Evolutionary conservation across 1,284 basidiomycete species (phyloP).

Genomic region (Wallemia ichthyophaga): DNA sequence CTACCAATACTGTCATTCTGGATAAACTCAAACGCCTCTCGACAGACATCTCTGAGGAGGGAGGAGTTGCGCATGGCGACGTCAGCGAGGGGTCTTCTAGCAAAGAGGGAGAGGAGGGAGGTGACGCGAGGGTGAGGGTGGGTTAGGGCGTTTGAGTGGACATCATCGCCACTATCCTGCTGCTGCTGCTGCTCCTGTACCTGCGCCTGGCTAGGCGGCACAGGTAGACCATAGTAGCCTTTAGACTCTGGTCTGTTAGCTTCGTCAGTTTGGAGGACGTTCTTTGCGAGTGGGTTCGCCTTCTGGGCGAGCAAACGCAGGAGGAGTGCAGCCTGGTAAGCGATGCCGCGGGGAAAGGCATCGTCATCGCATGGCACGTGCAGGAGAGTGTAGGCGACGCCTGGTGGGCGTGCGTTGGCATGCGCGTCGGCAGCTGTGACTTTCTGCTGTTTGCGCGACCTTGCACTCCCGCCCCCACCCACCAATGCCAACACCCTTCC

Average conservation of each 20-base stretch:
- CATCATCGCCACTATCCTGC: not conserved
- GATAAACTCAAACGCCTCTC: not conserved
- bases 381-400: not conserved
- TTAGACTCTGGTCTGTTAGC: not conserved
- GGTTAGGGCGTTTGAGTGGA: no score
- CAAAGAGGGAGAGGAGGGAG: not conserved
- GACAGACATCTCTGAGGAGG: not conserved
- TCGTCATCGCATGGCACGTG: not conserved
- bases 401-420: no score
- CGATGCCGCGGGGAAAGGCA: not conserved
- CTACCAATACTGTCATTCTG: not conserved
- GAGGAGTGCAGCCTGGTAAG: not conserved
- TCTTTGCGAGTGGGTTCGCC: not conserved
- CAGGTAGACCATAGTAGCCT: not conserved
- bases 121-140: not conserved
- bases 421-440: no score
- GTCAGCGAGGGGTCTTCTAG: not conserved
- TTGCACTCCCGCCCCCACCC: no score
- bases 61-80: not conserved
- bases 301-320: not conserved
- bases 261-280: not conserved
- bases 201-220: not conserved
- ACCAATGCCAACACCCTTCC: not conserved
- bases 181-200: not conserved
- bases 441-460: no score